Evolutionary conservation across 768 basidiomycete species (phyloP).

Genomic region (Trametes cubensis): DNA sequence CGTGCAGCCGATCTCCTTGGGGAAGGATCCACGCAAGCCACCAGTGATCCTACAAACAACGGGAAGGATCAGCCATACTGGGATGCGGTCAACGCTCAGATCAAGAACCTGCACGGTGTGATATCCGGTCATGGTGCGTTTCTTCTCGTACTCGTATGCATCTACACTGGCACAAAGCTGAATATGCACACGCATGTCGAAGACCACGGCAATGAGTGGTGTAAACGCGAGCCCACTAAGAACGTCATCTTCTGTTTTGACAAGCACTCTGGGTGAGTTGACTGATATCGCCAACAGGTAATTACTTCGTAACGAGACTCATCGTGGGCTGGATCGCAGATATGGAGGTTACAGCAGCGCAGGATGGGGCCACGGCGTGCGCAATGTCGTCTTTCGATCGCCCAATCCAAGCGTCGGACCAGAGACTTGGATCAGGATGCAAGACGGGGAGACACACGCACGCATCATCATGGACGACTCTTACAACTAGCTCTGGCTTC

Average conservation of each 20-base stretch:
- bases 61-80: conserved; percentile 65
- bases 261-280: conserved; percentile 70
- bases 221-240: conserved; percentile 63
- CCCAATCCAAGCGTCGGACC: conserved; percentile 47
- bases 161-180: neutral
- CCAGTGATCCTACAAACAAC: conserved; percentile 37
- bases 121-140: conserved; percentile 69
- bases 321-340: conserved; percentile 35
- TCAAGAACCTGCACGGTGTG: conserved; percentile 68
- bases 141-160: neutral
- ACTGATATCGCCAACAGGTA: neutral
- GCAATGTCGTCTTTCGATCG: conserved; percentile 62
- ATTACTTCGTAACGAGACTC: neutral
- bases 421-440: conserved; percentile 67
- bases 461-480: conserved; percentile 50
- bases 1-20: conserved; percentile 52
- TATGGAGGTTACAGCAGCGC: conserved; percentile 62
- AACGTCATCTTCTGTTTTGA: conserved; percentile 74
- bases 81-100: conserved; percentile 56
- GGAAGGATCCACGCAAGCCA: conserved; percentile 63
- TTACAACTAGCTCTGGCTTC: conserved; percentile 32
- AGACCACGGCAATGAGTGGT: conserved; percentile 86
- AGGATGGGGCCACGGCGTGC: conserved; percentile 66
- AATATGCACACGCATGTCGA: neutral
- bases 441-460: conserved; percentile 60